Conservation (phyloP, 1,139 yeast species). For the Yamadazyma pseudoaaseri region DNA sequence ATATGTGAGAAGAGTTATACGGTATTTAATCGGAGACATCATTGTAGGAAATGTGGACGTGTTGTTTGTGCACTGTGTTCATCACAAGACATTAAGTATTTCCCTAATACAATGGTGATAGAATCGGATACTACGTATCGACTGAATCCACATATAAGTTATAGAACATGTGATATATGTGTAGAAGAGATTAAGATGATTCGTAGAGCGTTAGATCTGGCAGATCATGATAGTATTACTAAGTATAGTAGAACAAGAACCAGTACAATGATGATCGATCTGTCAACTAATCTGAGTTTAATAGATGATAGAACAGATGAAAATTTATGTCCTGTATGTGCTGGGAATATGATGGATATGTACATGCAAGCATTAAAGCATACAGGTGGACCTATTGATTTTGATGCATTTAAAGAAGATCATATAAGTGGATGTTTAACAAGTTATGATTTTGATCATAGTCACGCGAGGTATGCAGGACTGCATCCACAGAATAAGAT, state of each 20-base stretch:
- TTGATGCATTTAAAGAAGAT: slow-evolving; percentile 52
- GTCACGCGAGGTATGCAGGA: slow-evolving; percentile 45
- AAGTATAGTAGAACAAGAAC: slow-evolving; percentile 23
- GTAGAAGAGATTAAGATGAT: slow-evolving; percentile 61
- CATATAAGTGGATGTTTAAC: slow-evolving; percentile 73
- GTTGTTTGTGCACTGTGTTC: slow-evolving; percentile 75
- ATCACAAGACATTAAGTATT: slow-evolving; percentile 39
- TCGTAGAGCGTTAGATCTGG: slow-evolving; percentile 35
- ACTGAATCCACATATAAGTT: slow-evolving; percentile 31
- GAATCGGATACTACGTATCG: slow-evolving; percentile 22
- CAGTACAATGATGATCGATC: slow-evolving; percentile 19
- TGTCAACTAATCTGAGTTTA: slow-evolving; percentile 30
- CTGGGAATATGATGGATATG: slow-evolving; percentile 47
- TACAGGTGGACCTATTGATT: slow-evolving; percentile 23
- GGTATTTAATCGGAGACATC: slow-evolving; percentile 79
- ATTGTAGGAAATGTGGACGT: slow-evolving; percentile 83
- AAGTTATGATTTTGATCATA: slow-evolving; percentile 63
- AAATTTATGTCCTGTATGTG: slow-evolving; percentile 47
- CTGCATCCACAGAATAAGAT: slow-evolving; percentile 62
- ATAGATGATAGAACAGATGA: slow-evolving; percentile 27
- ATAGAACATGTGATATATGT: slow-evolving; percentile 74
- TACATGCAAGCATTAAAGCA: slow-evolving; percentile 44
- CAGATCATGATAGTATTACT: slow-evolving; percentile 18
- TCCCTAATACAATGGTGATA: slow-evolving; percentile 38
- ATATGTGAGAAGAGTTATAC: slow-evolving; percentile 60